These are phyloP conservation scores for Meyerozyma smithsonii DNA, from an alignment of 1,139 yeast species.

Conservation along the genomic window DNA sequence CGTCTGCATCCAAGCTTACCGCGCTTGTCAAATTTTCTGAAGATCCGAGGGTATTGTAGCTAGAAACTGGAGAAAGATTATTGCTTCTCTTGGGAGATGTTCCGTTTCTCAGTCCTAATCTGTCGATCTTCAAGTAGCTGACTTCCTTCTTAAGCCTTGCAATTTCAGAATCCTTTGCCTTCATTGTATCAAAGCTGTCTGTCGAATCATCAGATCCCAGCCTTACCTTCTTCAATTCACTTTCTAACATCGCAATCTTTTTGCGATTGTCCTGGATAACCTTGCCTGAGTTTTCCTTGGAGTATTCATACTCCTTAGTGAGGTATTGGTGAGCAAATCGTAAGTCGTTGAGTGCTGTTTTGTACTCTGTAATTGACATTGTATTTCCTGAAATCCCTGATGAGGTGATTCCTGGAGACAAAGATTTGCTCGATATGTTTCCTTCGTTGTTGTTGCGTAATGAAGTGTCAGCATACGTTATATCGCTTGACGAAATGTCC, in stretches of 20 bases:
- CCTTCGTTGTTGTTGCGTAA: constrained; percentile 2
- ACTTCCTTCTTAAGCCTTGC: constrained; percentile 44
- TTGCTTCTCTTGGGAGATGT: constrained; percentile 1
- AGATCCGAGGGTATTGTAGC: constrained; percentile 7
- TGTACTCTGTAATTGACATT: constrained; percentile 37
- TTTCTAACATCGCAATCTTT: constrained; percentile 42
- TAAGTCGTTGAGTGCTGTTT: constrained; percentile 55
- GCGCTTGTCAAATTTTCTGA: constrained; percentile 5
- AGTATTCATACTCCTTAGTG: constrained; percentile 55
- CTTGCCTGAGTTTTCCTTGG: constrained; percentile 45
- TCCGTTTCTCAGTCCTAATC: constrained; percentile 27
- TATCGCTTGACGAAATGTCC: constrained; percentile 12
- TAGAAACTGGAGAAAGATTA: constrained; percentile 6
- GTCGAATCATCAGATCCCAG: background rate
- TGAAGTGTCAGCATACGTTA: constrained; percentile 10
- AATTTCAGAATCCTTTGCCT: constrained; percentile 43
- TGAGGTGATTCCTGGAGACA: constrained; percentile 13
- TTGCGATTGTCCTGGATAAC: constrained; percentile 46
- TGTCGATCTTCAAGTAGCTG: constrained; percentile 46
- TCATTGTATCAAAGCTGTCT: constrained; percentile 16
- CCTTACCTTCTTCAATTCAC: constrained; percentile 30
- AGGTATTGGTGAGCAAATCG: constrained; percentile 62
- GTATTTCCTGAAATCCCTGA: constrained; percentile 14
- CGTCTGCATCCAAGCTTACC: background rate
- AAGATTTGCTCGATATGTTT: constrained; percentile 16